A percentile compares a stretch with the other conserved stretches of the same genome.
Conservation (phyloP, 208 protist genomes). For the Vickermania ingenoplastis region DNA sequence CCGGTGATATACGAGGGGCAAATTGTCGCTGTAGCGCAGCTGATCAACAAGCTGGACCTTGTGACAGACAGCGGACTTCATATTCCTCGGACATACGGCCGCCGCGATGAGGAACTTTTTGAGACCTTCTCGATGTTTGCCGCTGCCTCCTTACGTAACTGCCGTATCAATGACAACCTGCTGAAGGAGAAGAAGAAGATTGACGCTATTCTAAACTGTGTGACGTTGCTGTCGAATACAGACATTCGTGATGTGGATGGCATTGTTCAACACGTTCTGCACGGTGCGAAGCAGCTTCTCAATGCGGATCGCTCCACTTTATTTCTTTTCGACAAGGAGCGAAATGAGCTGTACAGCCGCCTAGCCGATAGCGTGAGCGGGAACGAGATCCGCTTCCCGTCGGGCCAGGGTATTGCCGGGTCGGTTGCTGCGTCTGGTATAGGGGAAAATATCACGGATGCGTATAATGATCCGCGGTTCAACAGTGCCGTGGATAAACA, state of each 20-base stretch:
- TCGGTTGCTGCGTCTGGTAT: slow-evolving; percentile 50
- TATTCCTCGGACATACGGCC: slow-evolving; percentile 34
- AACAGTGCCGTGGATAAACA: slow-evolving; percentile 71
- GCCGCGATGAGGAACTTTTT: slow-evolving; percentile 60
- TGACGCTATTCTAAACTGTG: slow-evolving; percentile 58
- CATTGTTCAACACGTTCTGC: slow-evolving; percentile 58
- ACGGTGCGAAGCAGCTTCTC: slow-evolving; percentile 61
- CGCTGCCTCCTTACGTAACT: slow-evolving; percentile 58
- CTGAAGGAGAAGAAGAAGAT: slow-evolving; percentile 58
- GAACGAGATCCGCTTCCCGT: slow-evolving; percentile 70
- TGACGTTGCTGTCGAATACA: slow-evolving; percentile 62
- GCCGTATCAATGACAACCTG: slow-evolving; percentile 53
- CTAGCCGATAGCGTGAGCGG: slow-evolving; percentile 54
- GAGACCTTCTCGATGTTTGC: slow-evolving; percentile 65
- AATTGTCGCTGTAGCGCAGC: slow-evolving; percentile 64
- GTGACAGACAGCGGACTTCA: slow-evolving; percentile 41
- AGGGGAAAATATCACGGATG: slow-evolving; percentile 64
- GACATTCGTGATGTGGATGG: slow-evolving; percentile 65
- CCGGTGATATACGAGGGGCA: slow-evolving; percentile 53
- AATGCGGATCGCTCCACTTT: slow-evolving; percentile 59
- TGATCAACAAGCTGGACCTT: slow-evolving; percentile 71
- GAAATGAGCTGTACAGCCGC: slow-evolving; percentile 68
- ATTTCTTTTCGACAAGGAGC: slow-evolving; percentile 77
- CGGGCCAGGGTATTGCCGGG: slow-evolving; percentile 63
- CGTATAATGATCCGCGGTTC: slow-evolving; percentile 63